phyloP scores from a whole-genome alignment of 1,139 yeast species.

The Hemisphaericaspora subhashii region DNA sequence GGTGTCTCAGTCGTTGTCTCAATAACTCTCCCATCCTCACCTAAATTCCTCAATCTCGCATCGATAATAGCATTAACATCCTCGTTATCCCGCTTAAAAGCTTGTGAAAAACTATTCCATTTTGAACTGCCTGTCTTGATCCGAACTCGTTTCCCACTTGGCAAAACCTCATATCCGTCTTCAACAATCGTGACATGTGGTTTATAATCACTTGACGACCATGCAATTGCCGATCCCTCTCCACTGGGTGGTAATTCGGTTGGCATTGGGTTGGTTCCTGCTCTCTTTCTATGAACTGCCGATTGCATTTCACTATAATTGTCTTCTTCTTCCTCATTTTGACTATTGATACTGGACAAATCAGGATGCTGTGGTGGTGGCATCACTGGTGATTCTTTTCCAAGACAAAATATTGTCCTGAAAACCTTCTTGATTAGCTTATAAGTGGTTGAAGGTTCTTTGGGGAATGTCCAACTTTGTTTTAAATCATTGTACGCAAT shows the following conservation, averaged over 20 bases:
- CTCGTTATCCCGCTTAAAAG: slow-evolving; percentile 25
- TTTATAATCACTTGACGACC: slow-evolving; percentile 24
- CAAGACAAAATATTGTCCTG: slow-evolving; percentile 10
- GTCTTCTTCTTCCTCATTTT: slow-evolving; percentile 1
- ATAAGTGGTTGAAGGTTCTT: slow-evolving; percentile 36
- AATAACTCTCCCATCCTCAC: slow-evolving; percentile 8
- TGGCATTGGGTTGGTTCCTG: slow-evolving; percentile 47
- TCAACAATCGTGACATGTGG: slow-evolving; percentile 14
- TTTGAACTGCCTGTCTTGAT: slow-evolving; percentile 22
- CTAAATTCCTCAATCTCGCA: slow-evolving; percentile 43
- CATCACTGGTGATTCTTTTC: neutral
- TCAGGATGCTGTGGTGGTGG: neutral
- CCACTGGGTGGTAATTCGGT: slow-evolving; percentile 54
- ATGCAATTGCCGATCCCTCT: slow-evolving; percentile 37
- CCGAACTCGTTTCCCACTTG: slow-evolving; percentile 66
- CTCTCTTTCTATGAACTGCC: slow-evolving; percentile 46
- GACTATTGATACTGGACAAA: neutral
- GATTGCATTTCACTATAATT: slow-evolving; percentile 16
- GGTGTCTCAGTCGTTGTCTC: neutral
- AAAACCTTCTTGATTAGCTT: slow-evolving; percentile 15
- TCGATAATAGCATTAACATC: slow-evolving; percentile 63
- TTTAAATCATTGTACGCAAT: slow-evolving; percentile 70
- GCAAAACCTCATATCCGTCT: slow-evolving; percentile 57
- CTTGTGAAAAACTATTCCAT: slow-evolving; percentile 11
- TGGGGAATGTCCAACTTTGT: slow-evolving; percentile 78